These are phyloP conservation scores for Hemileccinum rubropunctum DNA, from an alignment of 768 basidiomycete genomes.

Conservation along the genomic window DNA sequence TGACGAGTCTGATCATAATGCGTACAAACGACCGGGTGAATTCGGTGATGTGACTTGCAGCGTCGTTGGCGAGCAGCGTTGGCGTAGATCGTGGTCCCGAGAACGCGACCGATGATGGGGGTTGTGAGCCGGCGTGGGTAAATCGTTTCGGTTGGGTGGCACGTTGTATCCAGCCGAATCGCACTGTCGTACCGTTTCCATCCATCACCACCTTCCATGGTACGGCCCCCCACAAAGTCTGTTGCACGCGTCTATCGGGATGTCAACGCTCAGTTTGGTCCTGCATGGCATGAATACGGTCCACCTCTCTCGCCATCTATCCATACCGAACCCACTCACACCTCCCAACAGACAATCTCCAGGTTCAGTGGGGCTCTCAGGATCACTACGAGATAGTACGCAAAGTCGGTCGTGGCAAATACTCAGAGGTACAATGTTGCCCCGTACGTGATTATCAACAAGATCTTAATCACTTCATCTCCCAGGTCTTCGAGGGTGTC, in stretches of 20 bases:
- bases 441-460: conserved; percentile 4
- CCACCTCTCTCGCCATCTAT: conserved; percentile 19
- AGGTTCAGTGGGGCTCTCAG: conserved; percentile 97
- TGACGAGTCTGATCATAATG: too few species aligned
- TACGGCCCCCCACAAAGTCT: conserved; percentile 69
- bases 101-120: too few species aligned
- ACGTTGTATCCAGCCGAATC: conserved; percentile 14
- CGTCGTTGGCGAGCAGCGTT: too few species aligned
- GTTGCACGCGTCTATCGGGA: conserved; percentile 86
- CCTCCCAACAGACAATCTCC: conserved; percentile 72
- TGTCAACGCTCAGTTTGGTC: conserved; percentile 83
- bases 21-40: too few species aligned
- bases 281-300: conserved; percentile 98
- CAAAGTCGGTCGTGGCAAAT: conserved; percentile 94
- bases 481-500: conserved; percentile 88
- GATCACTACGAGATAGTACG: conserved; percentile 98
- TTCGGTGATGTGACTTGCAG: too few species aligned
- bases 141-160: conserved; percentile 9
- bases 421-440: conserved; percentile 76
- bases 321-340: conserved; percentile 9
- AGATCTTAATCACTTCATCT: conserved; percentile 13
- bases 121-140: conserved; percentile 24
- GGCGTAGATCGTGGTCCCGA: too few species aligned
- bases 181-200: conserved; percentile 1
- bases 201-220: conserved; percentile 46